phyloP scores from a whole-genome alignment of 495 filamentous ascomycete species.

The Durotheca rogersii region DNA sequence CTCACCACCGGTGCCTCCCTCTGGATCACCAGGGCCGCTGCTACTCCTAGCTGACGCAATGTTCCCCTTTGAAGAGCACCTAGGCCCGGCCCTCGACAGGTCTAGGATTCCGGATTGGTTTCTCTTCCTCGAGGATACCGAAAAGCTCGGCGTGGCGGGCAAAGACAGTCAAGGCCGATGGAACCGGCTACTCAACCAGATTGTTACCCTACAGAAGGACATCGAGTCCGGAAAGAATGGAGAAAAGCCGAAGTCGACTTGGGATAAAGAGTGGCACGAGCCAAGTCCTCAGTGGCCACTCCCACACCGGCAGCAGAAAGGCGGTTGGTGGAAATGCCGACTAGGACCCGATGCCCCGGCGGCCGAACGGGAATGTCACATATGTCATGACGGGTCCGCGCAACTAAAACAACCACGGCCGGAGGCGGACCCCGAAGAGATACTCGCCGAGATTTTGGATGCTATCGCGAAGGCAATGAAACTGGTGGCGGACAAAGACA shows the following conservation, averaged over 20 bases:
- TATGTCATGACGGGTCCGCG: not conserved
- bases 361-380: slow-evolving; percentile 35
- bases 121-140: slow-evolving; percentile 14
- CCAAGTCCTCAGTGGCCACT: slow-evolving; percentile 34
- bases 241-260: slow-evolving; percentile 12
- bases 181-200: slow-evolving; percentile 10
- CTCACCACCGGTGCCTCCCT: not conserved
- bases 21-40: not conserved
- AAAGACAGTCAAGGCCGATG: slow-evolving; percentile 1
- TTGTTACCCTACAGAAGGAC: slow-evolving; percentile 11
- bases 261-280: slow-evolving; percentile 40
- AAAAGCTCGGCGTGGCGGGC: slow-evolving; percentile 10
- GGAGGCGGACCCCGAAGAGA: not conserved
- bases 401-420: not conserved
- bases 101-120: slow-evolving; percentile 39
- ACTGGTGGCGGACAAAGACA: slow-evolving; percentile 9
- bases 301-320: slow-evolving; percentile 17
- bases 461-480: slow-evolving; percentile 15
- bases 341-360: slow-evolving; percentile 32
- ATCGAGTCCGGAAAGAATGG: not conserved
- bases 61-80: not conserved
- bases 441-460: not conserved
- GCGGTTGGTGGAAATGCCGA: slow-evolving; percentile 48
- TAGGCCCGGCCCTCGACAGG: not conserved
- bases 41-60: not conserved